Conservation (phyloP, 495 filamentous ascomycete genomes). For the Hypoxylon lienhwacheense region DNA sequence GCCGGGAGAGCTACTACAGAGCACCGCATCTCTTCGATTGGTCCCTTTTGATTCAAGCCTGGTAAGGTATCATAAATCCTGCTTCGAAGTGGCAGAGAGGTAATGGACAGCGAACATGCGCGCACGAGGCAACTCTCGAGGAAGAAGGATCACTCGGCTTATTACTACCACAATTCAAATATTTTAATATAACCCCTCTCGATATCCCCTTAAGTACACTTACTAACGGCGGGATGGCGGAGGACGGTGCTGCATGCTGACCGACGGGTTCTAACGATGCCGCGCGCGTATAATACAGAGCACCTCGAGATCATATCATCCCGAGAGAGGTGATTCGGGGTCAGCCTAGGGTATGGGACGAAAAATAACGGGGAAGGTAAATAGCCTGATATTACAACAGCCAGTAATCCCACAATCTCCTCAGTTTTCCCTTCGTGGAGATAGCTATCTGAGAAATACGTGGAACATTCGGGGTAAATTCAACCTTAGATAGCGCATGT, state of each 20-base stretch:
- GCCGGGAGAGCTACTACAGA: conserved; percentile 18
- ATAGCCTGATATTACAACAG: conserved; percentile 33
- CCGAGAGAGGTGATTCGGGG: conserved; percentile 38
- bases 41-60: conserved; percentile 11
- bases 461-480: conserved; percentile 34
- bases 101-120: conserved; percentile 5
- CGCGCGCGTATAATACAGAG: conserved; percentile 22
- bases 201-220: conserved; percentile 21
- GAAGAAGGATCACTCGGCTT: conserved; percentile 29
- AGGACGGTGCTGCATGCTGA: conserved; percentile 18
- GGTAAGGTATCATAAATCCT: conserved; percentile 14
- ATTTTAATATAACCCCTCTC: conserved; percentile 13
- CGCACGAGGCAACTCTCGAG: conserved; percentile 18
- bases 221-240: too few species aligned
- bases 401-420: conserved; percentile 23
- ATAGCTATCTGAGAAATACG: conserved; percentile 3
- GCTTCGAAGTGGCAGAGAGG: conserved; percentile 7
- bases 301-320: conserved; percentile 16
- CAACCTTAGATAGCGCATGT: conserved; percentile 17
- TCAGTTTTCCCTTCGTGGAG: conserved; percentile 24
- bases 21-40: conserved; percentile 37
- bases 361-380: conserved; percentile 17
- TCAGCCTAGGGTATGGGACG: conserved; percentile 28
- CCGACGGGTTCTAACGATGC: conserved; percentile 1
- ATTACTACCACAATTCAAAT: conserved; percentile 29